A percentile compares a stretch with the other conserved stretches of the same genome.
phyloP scores from a whole-genome alignment of 129 eudicot species.

The Lactuca sativa region DNA sequence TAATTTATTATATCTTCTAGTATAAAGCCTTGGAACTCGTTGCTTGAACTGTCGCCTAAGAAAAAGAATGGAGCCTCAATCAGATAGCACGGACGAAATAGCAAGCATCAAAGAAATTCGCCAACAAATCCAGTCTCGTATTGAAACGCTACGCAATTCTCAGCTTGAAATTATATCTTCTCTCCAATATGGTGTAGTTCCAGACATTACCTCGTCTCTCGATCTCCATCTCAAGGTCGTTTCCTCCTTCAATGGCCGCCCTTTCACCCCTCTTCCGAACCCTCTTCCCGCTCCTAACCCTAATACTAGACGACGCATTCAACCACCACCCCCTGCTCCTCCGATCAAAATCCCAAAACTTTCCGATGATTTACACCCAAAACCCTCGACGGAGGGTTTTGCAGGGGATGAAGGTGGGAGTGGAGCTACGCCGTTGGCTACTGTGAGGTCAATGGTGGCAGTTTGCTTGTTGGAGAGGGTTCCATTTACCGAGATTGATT shows the following conservation, averaged over 20 bases:
- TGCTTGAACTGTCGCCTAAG: not conserved
- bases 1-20: not conserved
- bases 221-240: conserved; percentile 76
- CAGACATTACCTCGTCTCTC: conserved; percentile 70
- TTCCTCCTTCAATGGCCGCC: conserved; percentile 62
- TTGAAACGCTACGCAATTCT: conserved; percentile 52
- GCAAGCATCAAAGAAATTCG: conserved; percentile 55
- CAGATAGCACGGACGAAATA: conserved; percentile 41
- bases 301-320: conserved; percentile 26
- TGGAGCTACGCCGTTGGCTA: conserved; percentile 32
- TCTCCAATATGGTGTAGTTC: conserved; percentile 60
- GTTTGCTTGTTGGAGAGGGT: conserved; percentile 75
- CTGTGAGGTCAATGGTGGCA: conserved; percentile 85
- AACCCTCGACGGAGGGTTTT: conserved; percentile 25
- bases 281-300: conserved; percentile 64
- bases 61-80: conserved; percentile 50
- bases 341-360: conserved; percentile 29
- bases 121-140: conserved; percentile 65
- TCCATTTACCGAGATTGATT: conserved; percentile 81
- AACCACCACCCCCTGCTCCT: conserved; percentile 27
- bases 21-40: not conserved
- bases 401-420: conserved; percentile 41
- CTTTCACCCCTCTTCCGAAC: conserved; percentile 64
- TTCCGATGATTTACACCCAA: conserved; percentile 19
- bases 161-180: conserved; percentile 81